phyloP scores from a whole-genome alignment of 2,329 filamentous ascomycete genomes.

The Paecilomyces niveus region DNA sequence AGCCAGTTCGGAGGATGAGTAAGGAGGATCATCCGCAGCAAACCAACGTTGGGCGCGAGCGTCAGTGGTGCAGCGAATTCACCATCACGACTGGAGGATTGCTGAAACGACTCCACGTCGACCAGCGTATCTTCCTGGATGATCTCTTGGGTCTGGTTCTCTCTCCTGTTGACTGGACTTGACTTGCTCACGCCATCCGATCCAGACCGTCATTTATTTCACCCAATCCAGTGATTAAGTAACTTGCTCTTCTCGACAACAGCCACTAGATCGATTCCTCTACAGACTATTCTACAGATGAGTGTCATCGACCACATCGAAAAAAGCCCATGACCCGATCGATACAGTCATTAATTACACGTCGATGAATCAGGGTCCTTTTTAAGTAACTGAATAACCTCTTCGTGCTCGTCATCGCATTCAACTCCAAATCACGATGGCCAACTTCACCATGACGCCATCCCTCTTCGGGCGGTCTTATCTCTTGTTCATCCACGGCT shows the following conservation, averaged over 20 bases:
- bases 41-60: neutral
- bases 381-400: neutral
- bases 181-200: neutral
- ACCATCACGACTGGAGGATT: neutral
- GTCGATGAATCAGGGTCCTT: neutral
- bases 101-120: neutral
- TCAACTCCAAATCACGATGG: neutral
- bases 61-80: too few relatives aligned
- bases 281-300: neutral
- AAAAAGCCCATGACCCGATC: neutral
- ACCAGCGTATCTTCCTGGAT: neutral
- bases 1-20: too few relatives aligned
- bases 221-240: too few relatives aligned
- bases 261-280: too few relatives aligned
- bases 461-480: conserved; percentile 1
- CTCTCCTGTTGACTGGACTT: neutral
- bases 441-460: conserved; percentile 6
- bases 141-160: neutral
- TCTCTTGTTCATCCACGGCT: neutral
- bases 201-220: neutral
- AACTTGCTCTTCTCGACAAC: too few relatives aligned
- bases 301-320: neutral
- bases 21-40: neutral
- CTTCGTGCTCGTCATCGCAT: neutral
- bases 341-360: neutral